These are phyloP conservation scores for Paracamarosporium sp. DNA, from an alignment of 2,329 filamentous ascomycete species.

Conservation along the genomic window DNA sequence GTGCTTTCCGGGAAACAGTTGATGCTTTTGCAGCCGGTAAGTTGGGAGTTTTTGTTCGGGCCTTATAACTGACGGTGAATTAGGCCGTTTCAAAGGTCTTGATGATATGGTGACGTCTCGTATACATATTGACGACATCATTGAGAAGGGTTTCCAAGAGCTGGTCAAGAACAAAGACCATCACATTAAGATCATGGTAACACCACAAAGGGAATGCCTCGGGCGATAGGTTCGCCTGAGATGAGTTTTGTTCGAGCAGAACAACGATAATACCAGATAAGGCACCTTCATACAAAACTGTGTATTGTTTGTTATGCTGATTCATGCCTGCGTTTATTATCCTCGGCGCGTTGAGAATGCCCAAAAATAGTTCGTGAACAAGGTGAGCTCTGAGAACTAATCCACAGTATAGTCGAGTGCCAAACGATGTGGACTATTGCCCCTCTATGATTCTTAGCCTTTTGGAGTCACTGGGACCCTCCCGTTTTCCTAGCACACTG, in stretches of 20 bases:
- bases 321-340: not conserved
- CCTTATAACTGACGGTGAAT: not conserved
- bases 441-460: not conserved
- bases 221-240: not conserved
- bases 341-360: not conserved
- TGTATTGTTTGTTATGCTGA: not conserved
- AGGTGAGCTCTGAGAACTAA: not conserved
- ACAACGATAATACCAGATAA: too few relatives aligned
- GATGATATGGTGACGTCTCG: constrained; percentile 42
- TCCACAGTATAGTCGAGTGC: not conserved
- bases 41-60: not conserved
- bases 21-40: constrained; percentile 40
- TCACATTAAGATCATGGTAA: constrained; percentile 47
- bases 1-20: constrained; percentile 41
- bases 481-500: not conserved
- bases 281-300: too few relatives aligned
- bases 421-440: not conserved
- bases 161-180: constrained; percentile 40
- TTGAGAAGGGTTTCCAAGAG: constrained; percentile 38
- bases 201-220: constrained; percentile 26
- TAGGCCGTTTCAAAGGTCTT: constrained; percentile 40
- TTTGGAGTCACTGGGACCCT: not conserved
- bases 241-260: too few relatives aligned
- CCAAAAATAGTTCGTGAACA: not conserved
- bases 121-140: constrained; percentile 42